These are phyloP conservation scores for Gentiana dahurica DNA, from an alignment of 257 asterid genomes.

Conservation along the genomic window DNA sequence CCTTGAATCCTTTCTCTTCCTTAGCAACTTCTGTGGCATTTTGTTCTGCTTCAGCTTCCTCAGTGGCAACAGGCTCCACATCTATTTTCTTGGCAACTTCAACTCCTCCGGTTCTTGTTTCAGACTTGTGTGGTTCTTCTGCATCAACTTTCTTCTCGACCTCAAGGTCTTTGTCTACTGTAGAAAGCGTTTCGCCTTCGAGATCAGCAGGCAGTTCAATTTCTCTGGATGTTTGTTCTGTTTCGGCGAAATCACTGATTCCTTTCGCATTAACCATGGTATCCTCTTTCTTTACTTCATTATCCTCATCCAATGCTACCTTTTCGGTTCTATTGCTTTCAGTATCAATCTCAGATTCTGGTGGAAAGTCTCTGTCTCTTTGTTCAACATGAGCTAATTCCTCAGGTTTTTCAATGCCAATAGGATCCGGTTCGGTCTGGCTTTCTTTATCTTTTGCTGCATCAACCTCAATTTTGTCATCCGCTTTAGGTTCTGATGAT, in stretches of 20 bases:
- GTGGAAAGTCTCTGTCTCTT: conserved; percentile 12
- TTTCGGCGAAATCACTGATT: conserved; percentile 18
- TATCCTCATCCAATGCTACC: conserved; percentile 10
- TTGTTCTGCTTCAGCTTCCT: no score
- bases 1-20: no score
- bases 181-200: conserved; percentile 17
- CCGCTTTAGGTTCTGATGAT: conserved; percentile 17
- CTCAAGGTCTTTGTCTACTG: conserved; percentile 19
- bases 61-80: conserved; percentile 17
- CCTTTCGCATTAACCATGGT: conserved; percentile 6
- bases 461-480: conserved; percentile 20
- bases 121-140: conserved; percentile 18
- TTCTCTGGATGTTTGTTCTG: conserved; percentile 26
- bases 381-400: conserved; percentile 14
- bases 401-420: conserved; percentile 17
- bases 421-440: conserved; percentile 17
- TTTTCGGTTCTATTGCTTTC: conserved; percentile 22
- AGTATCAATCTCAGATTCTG: conserved; percentile 9
- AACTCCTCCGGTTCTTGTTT: conserved; percentile 18
- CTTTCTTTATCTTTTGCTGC: conserved; percentile 5
- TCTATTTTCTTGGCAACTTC: conserved; percentile 21
- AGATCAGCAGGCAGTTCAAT: conserved; percentile 13
- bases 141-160: conserved; percentile 22
- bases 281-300: conserved; percentile 11
- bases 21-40: no score